phyloP scores from a whole-genome alignment of 805 yeast genomes.

The Jamesozyma hellenica region DNA sequence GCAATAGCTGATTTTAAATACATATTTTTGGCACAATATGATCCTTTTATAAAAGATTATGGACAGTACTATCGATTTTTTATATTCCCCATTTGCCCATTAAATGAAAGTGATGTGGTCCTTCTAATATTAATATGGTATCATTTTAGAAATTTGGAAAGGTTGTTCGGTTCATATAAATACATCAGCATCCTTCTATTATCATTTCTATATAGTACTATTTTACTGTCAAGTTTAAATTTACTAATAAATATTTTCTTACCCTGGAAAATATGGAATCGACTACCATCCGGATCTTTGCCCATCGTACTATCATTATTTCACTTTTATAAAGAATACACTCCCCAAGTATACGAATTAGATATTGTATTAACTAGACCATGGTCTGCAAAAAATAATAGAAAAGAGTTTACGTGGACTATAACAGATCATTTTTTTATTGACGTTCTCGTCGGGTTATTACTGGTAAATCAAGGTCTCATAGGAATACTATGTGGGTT shows the following conservation, averaged over 20 bases:
- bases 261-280: conserved; percentile 33
- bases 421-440: conserved; percentile 30
- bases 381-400: conserved; percentile 8
- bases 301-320: conserved; percentile 33
- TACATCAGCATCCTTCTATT: conserved; percentile 39
- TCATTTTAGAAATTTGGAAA: conserved; percentile 45
- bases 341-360: conserved; percentile 35
- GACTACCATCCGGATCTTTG: conserved; percentile 35
- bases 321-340: conserved; percentile 32
- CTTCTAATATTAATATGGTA: conserved; percentile 38
- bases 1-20: conserved; percentile 22
- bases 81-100: conserved; percentile 41
- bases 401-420: conserved; percentile 15
- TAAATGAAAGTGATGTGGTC: conserved; percentile 51
- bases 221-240: conserved; percentile 31
- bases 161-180: conserved; percentile 47
- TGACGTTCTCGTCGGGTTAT: conserved; percentile 25
- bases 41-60: conserved; percentile 46
- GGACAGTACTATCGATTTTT: conserved; percentile 48
- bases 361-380: conserved; percentile 28
- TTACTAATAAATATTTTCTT: conserved; percentile 21
- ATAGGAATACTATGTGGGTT: conserved; percentile 32
- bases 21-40: conserved; percentile 20
- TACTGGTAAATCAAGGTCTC: conserved; percentile 37
- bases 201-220: conserved; percentile 39